Evolutionary conservation across 2,329 filamentous ascomycete species (phyloP), one percentile per base, ranked within the genome.

Genomic region (Diaporthe ampelina): DNA sequence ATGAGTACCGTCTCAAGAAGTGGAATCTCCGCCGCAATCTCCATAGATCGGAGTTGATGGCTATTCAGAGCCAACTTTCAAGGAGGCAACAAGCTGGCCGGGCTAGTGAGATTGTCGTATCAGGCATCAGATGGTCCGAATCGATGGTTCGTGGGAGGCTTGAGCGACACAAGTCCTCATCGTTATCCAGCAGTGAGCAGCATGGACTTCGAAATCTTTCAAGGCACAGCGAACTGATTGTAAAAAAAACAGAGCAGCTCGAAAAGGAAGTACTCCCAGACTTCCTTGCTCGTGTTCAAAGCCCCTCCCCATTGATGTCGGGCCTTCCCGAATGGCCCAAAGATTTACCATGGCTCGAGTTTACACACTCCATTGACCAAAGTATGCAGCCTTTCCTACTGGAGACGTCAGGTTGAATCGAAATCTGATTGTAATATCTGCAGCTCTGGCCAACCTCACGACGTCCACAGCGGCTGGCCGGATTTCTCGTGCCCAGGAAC

Each of bases 1-100:
- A 72, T 8, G 70, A 72, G 58, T 57, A 68, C 40, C 24, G 35
- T 1, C 24, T 72, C 7, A 21, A 7, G n/a, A 72, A 67, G 43
- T 72, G 58, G 58, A 56, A 37, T 3, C 9, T 56, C 4, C 70
- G 40, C 7, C 35, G 43, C 3, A 72, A 68, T 3, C 50, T 72
- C 1, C 37, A 32, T 15, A 13, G n/a, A 7, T 26, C 13, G 2
- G n/a, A 37, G 3, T 19, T 17, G 35, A 45, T 19, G 8, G 45
- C 5, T 13, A 37, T 67, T 5, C 11, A 57, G 0, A 6, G 15
- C 13, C 8, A 35, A 13, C 0, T 56, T 3, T 26, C 32, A 9
- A 19, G 2, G 3, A 35, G 59, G 10, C 7, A 37, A 19, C 11
- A 50, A 32, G 43, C 43, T 29, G 70, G 59, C 3, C 43, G 7